Evolutionary conservation across 805 yeast genomes (phyloP).

Genomic region (Starmerella bombicola): DNA sequence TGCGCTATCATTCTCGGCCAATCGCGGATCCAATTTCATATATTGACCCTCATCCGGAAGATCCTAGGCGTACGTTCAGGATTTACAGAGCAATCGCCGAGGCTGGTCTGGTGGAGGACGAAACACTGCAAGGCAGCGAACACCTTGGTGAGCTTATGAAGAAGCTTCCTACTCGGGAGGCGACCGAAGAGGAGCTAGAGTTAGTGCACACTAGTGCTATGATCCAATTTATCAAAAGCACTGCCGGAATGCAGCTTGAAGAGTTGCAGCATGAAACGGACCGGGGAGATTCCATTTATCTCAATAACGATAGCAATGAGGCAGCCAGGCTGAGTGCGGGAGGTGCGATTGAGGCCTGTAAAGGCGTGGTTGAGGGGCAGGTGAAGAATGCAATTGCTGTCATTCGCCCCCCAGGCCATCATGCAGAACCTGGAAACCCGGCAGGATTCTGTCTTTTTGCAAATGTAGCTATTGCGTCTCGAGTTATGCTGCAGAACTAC

Average conservation of each 20-base stretch:
- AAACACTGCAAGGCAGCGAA: slow-evolving; percentile 54
- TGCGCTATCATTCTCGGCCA: slow-evolving; percentile 93
- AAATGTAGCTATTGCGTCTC: slow-evolving; percentile 95
- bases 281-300: slow-evolving; percentile 85
- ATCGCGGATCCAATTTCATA: slow-evolving; percentile 86
- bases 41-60: slow-evolving; percentile 98
- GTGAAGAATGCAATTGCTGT: slow-evolving; percentile 90
- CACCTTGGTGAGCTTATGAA: slow-evolving; percentile 78
- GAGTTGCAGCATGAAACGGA: slow-evolving; percentile 72
- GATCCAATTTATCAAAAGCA: slow-evolving; percentile 57
- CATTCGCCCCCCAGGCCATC: slow-evolving; percentile 98
- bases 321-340: slow-evolving; percentile 92
- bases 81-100: slow-evolving; percentile 89
- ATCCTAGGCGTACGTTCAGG: slow-evolving; percentile 89
- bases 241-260: slow-evolving; percentile 66
- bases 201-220: slow-evolving; percentile 78
- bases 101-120: slow-evolving; percentile 77
- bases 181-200: slow-evolving; percentile 70
- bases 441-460: slow-evolving; percentile 95
- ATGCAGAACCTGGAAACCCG: slow-evolving; percentile 93
- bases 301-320: slow-evolving; percentile 75
- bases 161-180: slow-evolving; percentile 84
- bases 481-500: slow-evolving; percentile 62
- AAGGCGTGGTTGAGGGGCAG: slow-evolving; percentile 82
- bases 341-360: slow-evolving; percentile 92